Evolutionary conservation across 2,329 filamentous ascomycete genomes (phyloP).

Genomic region (Claviceps citrina): DNA sequence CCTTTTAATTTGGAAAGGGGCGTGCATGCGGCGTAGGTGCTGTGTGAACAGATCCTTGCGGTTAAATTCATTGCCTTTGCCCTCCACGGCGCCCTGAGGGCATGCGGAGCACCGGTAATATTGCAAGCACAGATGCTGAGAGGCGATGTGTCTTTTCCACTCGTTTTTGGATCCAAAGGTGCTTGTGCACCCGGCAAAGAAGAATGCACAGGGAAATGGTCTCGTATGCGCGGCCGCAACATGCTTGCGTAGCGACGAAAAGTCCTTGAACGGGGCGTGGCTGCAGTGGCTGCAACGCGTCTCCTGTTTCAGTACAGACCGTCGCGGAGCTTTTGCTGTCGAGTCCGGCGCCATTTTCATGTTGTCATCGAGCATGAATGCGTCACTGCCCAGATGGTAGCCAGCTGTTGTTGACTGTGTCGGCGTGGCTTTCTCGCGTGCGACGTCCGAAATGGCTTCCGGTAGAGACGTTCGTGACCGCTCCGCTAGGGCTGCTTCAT

Average conservation of each 20-base stretch:
- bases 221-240: constrained; percentile 53
- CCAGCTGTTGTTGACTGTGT: constrained; percentile 20
- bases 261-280: constrained; percentile 51
- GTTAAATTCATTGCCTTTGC: constrained; percentile 62
- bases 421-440: constrained; percentile 10
- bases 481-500: constrained; percentile 21
- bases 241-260: constrained; percentile 49
- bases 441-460: constrained; percentile 20
- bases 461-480: constrained; percentile 25
- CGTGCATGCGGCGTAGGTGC: constrained; percentile 87
- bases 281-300: constrained; percentile 46
- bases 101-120: constrained; percentile 51
- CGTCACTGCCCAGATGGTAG: constrained; percentile 15
- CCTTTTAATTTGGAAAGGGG: constrained; percentile 48
- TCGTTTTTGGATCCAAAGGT: constrained; percentile 90
- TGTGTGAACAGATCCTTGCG: constrained; percentile 93
- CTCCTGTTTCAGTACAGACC: constrained; percentile 42
- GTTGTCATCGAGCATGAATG: constrained; percentile 12
- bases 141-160: constrained; percentile 90
- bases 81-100: constrained; percentile 35
- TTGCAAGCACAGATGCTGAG: constrained; percentile 64
- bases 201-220: constrained; percentile 74
- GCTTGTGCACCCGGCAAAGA: constrained; percentile 66
- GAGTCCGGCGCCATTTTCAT: constrained; percentile 13
- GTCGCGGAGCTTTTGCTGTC: constrained; percentile 27